Evolutionary conservation across 1,139 yeast genomes (phyloP).

Genomic region (Taiozyma sp.): DNA sequence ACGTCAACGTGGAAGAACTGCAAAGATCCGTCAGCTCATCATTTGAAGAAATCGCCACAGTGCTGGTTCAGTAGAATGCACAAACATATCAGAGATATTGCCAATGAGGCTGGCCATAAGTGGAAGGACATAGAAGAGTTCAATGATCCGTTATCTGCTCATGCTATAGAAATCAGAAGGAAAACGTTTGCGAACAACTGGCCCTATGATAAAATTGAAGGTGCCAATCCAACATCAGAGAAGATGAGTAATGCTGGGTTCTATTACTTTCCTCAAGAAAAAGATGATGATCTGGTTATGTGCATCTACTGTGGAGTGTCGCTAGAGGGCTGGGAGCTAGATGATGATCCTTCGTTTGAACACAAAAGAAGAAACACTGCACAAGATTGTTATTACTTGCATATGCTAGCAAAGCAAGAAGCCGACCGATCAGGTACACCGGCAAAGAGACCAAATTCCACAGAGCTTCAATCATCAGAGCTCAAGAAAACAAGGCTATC

Average conservation of each 20-base stretch:
- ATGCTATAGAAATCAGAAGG: constrained; percentile 39
- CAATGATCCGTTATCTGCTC: constrained; percentile 34
- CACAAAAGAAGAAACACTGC: constrained; percentile 41
- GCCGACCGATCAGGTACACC: background rate
- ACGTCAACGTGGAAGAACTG: constrained; percentile 36
- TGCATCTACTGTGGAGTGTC: constrained; percentile 71
- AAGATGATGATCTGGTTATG: constrained; percentile 56
- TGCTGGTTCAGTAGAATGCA: constrained; percentile 43
- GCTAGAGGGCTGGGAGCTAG: constrained; percentile 67
- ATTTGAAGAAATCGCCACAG: constrained; percentile 36
- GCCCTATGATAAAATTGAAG: constrained; percentile 44
- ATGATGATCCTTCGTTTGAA: constrained; percentile 59
- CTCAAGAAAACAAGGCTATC: background rate
- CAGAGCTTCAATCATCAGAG: background rate
- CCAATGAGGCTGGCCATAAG: constrained; percentile 19
- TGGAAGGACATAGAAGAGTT: constrained; percentile 25
- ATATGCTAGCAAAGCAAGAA: constrained; percentile 8
- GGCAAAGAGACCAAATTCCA: background rate
- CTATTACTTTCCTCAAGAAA: constrained; percentile 39
- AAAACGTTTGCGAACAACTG: constrained; percentile 50
- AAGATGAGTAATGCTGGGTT: constrained; percentile 51
- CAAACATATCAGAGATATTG: constrained; percentile 20
- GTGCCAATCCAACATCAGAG: constrained; percentile 38
- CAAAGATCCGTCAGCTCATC: constrained; percentile 37
- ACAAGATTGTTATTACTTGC: constrained; percentile 47